Evolutionary conservation across 805 yeast species (phyloP).

Genomic region (Saccharomycopsis guyanensis): DNA sequence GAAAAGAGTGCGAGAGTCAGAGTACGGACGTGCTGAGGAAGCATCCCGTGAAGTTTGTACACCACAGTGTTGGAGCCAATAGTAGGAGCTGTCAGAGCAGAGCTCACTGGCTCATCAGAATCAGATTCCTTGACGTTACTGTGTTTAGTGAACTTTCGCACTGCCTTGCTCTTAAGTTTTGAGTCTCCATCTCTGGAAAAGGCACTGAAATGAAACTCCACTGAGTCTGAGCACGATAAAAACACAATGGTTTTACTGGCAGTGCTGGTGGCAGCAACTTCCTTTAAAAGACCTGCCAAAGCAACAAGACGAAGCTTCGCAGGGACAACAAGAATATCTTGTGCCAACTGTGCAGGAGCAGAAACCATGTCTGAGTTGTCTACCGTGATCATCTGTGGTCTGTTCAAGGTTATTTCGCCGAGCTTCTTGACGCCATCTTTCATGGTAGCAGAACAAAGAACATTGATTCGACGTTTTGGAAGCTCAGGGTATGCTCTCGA

Average conservation of each 20-base stretch:
- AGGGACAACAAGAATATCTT: slow-evolving; percentile 77
- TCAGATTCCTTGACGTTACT: slow-evolving; percentile 22
- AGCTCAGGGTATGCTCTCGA: slow-evolving; percentile 42
- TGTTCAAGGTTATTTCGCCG: slow-evolving; percentile 66
- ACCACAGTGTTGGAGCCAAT: slow-evolving; percentile 40
- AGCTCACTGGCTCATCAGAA: slow-evolving; percentile 5
- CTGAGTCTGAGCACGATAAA: slow-evolving; percentile 93
- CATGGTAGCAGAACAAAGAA: slow-evolving; percentile 92
- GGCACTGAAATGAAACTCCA: slow-evolving; percentile 79
- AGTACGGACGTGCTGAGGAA: slow-evolving; percentile 77
- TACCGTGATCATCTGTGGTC: slow-evolving; percentile 61
- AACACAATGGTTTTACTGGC: slow-evolving; percentile 61
- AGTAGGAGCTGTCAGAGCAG: slow-evolving; percentile 41
- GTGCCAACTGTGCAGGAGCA: slow-evolving; percentile 89
- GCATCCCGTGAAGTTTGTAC: slow-evolving; percentile 82
- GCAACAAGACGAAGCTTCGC: slow-evolving; percentile 87
- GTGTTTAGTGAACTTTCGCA: slow-evolving; percentile 6
- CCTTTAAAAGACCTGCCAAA: slow-evolving; percentile 56
- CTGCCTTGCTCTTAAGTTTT: slow-evolving; percentile 22
- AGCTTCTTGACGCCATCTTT: slow-evolving; percentile 71
- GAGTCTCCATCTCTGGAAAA: slow-evolving; percentile 54
- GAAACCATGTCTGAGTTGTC: slow-evolving; percentile 28
- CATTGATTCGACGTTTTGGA: slow-evolving; percentile 65
- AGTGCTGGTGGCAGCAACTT: slow-evolving; percentile 30
- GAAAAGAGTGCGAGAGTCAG: slow-evolving; percentile 61